Evolutionary conservation across 345 rosid species (phyloP).

Genomic region (Syzygium jambos): DNA sequence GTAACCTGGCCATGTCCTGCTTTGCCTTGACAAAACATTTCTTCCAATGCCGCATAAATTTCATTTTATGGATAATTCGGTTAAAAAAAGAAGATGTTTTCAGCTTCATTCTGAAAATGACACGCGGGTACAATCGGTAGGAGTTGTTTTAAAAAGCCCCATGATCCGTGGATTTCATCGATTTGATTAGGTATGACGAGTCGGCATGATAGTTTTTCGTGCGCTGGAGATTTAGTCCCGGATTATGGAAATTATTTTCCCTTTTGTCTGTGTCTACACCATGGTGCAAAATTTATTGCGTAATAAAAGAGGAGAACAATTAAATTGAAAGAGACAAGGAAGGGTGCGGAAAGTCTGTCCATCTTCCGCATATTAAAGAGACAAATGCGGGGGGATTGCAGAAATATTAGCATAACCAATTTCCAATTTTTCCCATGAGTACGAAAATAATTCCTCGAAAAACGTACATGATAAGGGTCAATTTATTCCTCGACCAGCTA

Average conservation of each 20-base stretch:
- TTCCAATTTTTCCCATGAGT: not conserved
- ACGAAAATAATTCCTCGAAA: not conserved
- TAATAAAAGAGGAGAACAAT: not conserved
- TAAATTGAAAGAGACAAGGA: not conserved
- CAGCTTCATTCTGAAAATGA: rapidly evolving
- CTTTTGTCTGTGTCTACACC: not conserved
- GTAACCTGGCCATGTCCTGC: too few relatives aligned
- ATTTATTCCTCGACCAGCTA: not conserved
- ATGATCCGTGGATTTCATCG: not conserved
- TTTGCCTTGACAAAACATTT: not conserved
- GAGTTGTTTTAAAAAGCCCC: rapidly evolving
- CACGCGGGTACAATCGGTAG: rapidly evolving
- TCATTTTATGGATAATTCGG: too few relatives aligned
- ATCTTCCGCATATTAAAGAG: not conserved
- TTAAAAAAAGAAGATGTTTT: not conserved
- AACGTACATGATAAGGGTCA: not conserved
- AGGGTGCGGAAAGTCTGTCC: not conserved
- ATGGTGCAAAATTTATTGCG: not conserved
- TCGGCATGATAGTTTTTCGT: not conserved
- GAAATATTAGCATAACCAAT: not conserved
- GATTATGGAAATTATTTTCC: not conserved
- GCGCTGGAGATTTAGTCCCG: not conserved
- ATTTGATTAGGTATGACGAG: not conserved
- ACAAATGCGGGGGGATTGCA: not conserved
- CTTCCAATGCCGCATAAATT: not conserved